Conservation (phyloP, 805 yeast genomes). For the Wickerhamiella shivajii region DNA sequence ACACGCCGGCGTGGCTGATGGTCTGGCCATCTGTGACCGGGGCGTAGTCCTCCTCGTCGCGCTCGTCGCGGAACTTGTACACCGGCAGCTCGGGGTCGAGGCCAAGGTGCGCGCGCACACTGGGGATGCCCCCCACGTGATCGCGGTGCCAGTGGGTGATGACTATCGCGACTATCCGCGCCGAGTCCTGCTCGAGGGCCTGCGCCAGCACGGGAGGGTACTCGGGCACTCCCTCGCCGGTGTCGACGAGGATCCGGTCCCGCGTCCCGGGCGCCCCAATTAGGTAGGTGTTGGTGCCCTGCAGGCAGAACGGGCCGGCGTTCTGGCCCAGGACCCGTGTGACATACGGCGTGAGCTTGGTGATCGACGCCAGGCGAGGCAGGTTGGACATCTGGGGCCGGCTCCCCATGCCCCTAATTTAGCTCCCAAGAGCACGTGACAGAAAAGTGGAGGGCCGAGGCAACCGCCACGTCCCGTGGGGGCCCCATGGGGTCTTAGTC, state of each 20-base stretch:
- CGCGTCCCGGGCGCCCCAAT: constrained; percentile 21
- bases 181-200: not conserved
- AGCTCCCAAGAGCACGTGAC: too few relatives aligned
- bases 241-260: constrained; percentile 23
- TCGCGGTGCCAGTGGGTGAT: constrained; percentile 28
- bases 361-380: constrained; percentile 13
- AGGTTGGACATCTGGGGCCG: constrained; percentile 1
- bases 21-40: constrained; percentile 18
- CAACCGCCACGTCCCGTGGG: too few relatives aligned
- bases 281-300: constrained; percentile 29
- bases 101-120: constrained; percentile 13
- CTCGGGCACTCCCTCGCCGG: constrained; percentile 24
- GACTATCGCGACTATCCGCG: constrained; percentile 20
- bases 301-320: constrained; percentile 27
- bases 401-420: too few relatives aligned
- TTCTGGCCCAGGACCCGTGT: constrained; percentile 26
- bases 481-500: too few relatives aligned
- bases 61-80: constrained; percentile 11
- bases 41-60: not conserved
- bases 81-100: constrained; percentile 10
- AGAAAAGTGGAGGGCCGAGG: too few relatives aligned
- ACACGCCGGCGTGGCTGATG: constrained; percentile 20
- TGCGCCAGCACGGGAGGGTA: constrained; percentile 17
- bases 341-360: constrained; percentile 22
- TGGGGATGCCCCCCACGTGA: constrained; percentile 22